Base-by-base conservation (phyloP, 441 rosid genomes). In the Gossypium trilobum region DNA sequence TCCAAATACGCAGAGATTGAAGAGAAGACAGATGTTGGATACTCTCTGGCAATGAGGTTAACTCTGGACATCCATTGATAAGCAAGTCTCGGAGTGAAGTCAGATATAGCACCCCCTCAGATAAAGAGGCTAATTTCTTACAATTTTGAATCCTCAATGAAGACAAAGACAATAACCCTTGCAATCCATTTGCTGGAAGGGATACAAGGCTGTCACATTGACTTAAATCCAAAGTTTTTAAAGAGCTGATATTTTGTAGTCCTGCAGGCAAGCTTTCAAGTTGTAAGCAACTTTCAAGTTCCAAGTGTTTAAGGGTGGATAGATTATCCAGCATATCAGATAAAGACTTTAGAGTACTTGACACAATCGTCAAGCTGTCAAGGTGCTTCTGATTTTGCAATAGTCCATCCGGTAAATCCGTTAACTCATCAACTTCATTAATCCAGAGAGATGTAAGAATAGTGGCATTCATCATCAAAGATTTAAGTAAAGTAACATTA, bases 241-340 rank as follows among this genome's bases (percentile, higher is more conserved):
- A 31, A 31, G 36, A 16, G 19, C 44, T 64, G 5, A 78, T 56
- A 4, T 67, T 62, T 13, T 17, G 23, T 11, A 74, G 55, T 58
- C 73, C 74, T 3, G 68, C 44, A 1, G 81, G 73, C 54, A 78
- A 71, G 71, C 20, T 58, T 25, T 64, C 73, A 17, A 78, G 46
- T 16, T 59, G 0, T 16, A 5, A 0, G 44, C 72, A 64, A 0
- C 0, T 0, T 0, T 3, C 0, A 48, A 74, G 6, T 0, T 0
- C 0, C 17, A 74, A 51, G 0, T 0, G 0, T 19, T 59, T 70
- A 0, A 78, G 75, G 51, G 69, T 4, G 5, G 57, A 44, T 13
- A 58, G 29, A 10, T 39, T 55, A 11, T 64, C 33, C 14, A 56
- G 14, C 31, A 3, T 29, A 56, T 22, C 25, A 14, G 71, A 20